phyloP scores from a whole-genome alignment of 2,329 filamentous ascomycete genomes.

The Graphilbum sp. region DNA sequence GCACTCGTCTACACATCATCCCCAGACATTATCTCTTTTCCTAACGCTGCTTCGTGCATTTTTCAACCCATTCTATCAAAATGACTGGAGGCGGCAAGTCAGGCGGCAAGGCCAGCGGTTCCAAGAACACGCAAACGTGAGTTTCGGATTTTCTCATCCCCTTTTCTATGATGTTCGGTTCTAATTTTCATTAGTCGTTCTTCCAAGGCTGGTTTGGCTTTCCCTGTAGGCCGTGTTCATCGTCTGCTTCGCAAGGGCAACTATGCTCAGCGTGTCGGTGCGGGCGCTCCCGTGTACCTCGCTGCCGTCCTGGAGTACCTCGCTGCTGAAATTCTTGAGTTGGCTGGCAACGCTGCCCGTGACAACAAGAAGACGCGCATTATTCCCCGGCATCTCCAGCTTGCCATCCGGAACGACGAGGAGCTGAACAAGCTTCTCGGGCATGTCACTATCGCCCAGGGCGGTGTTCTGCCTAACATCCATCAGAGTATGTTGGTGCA shows the following conservation, averaged over 20 bases:
- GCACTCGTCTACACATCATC: conserved; percentile 12
- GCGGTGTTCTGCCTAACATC: conserved; percentile 96
- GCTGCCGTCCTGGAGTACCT: conserved; percentile 97
- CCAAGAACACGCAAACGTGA: conserved; percentile 99
- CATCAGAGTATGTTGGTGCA: conserved; percentile 66
- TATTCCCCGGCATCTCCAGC: conserved; percentile 95
- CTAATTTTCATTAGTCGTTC: conserved; percentile 80
- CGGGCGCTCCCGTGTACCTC: conserved; percentile 92
- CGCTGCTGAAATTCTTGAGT: conserved; percentile 94
- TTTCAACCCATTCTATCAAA: conserved; percentile 43
- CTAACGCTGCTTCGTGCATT: conserved; percentile 14
- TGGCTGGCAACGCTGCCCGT: conserved; percentile 95
- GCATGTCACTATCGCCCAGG: conserved; percentile 92
- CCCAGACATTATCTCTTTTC: conserved; percentile 12
- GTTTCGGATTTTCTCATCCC: conserved; percentile 25
- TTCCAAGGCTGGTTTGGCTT: conserved; percentile 97
- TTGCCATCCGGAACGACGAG: conserved; percentile 98
- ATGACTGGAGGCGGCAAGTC: conserved; percentile 99
- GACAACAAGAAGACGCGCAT: conserved; percentile 99
- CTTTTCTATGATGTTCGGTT: conserved; percentile 8
- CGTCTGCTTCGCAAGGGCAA: conserved; percentile 98
- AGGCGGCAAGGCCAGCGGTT: conserved; percentile 97
- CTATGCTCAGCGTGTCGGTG: conserved; percentile 99
- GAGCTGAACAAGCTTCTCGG: conserved; percentile 98
- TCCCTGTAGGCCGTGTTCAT: conserved; percentile 99